Conservation (phyloP, 352 stramenopile species). For the Phytophthora colocasiae region DNA sequence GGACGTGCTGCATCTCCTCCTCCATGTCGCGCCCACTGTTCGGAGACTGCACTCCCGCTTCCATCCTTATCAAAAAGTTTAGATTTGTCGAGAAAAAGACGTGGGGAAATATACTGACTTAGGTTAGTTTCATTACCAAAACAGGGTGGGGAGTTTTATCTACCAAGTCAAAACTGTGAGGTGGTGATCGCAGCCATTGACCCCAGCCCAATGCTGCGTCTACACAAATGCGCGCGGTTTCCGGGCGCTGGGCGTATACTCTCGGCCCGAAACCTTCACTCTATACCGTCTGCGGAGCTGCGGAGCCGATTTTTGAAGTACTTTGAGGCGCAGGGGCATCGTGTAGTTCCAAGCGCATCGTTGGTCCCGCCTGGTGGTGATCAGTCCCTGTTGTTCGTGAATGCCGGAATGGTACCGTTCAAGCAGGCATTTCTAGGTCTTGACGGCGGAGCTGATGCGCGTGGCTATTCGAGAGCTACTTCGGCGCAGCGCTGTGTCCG, state of each 20-base stretch:
- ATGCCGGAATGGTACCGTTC: constrained; percentile 97
- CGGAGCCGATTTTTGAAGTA: constrained; percentile 70
- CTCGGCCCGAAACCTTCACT: constrained; percentile 44
- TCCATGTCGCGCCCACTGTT: constrained; percentile 36
- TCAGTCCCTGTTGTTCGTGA: constrained; percentile 96
- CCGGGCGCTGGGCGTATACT: background rate
- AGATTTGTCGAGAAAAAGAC: constrained; percentile 17
- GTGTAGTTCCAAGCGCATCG: constrained; percentile 69
- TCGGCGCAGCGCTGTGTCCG: constrained; percentile 98
- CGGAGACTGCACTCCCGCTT: constrained; percentile 12
- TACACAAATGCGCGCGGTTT: constrained; percentile 8
- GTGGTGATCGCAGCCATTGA: background rate
- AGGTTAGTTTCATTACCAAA: too few species aligned
- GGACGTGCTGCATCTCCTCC: constrained; percentile 69
- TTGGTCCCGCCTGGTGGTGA: constrained; percentile 90
- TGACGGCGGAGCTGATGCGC: constrained; percentile 65
- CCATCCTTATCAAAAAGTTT: constrained; percentile 11
- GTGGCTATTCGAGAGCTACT: constrained; percentile 87
- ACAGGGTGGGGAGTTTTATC: background rate
- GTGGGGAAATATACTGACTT: background rate
- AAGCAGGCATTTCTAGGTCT: constrained; percentile 89
- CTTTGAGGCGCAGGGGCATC: constrained; percentile 69
- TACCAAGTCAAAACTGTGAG: constrained; percentile 21
- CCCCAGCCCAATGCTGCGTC: constrained; percentile 27
- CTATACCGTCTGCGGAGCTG: constrained; percentile 50